phyloP scores from a whole-genome alignment of 2,329 filamentous ascomycete species.

The Simplicillium aogashimaense region DNA sequence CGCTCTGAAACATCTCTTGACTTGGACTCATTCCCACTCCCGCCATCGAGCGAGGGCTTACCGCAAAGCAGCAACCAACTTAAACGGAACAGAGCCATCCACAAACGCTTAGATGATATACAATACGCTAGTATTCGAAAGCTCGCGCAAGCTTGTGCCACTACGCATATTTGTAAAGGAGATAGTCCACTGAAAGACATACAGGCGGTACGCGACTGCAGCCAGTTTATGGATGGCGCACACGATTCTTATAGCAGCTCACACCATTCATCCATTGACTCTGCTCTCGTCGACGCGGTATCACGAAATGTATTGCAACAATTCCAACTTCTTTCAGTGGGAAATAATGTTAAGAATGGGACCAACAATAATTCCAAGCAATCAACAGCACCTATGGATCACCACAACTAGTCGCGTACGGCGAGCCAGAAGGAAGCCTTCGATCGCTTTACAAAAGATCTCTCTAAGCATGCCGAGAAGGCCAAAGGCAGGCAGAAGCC shows the following conservation, averaged over 20 bases:
- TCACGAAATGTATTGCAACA: conserved; percentile 35
- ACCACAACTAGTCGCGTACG: conserved; percentile 23
- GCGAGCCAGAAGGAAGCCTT: conserved; percentile 32
- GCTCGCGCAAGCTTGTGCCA: too few relatives aligned
- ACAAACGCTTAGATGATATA: background rate
- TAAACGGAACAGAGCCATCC: background rate
- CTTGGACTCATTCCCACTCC: conserved; percentile 13
- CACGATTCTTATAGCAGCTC: conserved; percentile 10
- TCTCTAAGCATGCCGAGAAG: conserved; percentile 20
- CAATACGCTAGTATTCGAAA: too few relatives aligned
- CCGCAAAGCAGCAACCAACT: background rate
- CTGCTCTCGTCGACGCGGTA: conserved; percentile 32
- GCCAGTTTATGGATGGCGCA: background rate
- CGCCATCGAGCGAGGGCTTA: conserved; percentile 6
- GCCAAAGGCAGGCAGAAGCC: conserved; percentile 23
- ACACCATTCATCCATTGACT: conserved; percentile 23
- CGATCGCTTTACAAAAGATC: conserved; percentile 21
- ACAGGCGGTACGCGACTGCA: background rate
- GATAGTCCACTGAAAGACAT: background rate
- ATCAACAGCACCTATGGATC: background rate
- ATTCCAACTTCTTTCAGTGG: conserved; percentile 26
- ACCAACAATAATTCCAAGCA: background rate
- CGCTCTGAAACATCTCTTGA: conserved; percentile 11
- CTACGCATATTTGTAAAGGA: background rate
- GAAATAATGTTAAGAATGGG: conserved; percentile 4